A percentile compares a stretch with the other conserved stretches of the same genome.
Evolutionary conservation across 371 early-diverging fungal species (phyloP).

Genomic region (Vavraia culicis): DNA sequence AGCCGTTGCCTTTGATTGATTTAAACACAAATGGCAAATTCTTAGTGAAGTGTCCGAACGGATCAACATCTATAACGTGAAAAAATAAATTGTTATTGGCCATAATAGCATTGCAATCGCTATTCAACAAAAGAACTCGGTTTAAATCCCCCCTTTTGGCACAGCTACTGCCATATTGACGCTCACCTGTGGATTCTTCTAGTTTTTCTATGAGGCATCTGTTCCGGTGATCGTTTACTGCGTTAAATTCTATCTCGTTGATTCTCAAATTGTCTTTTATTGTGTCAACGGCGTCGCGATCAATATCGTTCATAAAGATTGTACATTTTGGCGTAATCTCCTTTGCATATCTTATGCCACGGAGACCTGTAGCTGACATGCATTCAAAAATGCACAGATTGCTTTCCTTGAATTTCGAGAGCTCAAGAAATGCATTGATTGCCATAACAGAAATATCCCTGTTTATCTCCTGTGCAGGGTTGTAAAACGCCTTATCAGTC

Average conservation of each 20-base stretch:
- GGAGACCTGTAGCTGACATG: slow-evolving; percentile 83
- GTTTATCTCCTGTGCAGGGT: slow-evolving; percentile 87
- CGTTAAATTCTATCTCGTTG: slow-evolving; percentile 47
- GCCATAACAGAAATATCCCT: slow-evolving; percentile 53
- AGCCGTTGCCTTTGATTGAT: slow-evolving; percentile 75
- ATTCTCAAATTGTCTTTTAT: slow-evolving; percentile 64
- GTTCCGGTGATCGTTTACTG: slow-evolving; percentile 50
- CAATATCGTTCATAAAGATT: slow-evolving; percentile 78
- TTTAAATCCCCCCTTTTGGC: background rate
- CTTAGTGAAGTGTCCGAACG: slow-evolving; percentile 74
- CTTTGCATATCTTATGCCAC: slow-evolving; percentile 87
- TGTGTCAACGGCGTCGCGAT: slow-evolving; percentile 60
- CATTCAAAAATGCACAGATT: slow-evolving; percentile 72
- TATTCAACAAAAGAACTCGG: slow-evolving; percentile 27
- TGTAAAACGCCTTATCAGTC: slow-evolving; percentile 62
- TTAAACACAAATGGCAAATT: slow-evolving; percentile 65
- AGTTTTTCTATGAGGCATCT: slow-evolving; percentile 50
- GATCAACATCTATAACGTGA: slow-evolving; percentile 55
- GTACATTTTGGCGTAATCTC: slow-evolving; percentile 57
- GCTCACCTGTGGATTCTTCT: too few relatives aligned
- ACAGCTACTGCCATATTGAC: slow-evolving; percentile 1
- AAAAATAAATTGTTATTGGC: slow-evolving; percentile 21
- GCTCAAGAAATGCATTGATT: slow-evolving; percentile 29
- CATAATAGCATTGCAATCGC: slow-evolving; percentile 42
- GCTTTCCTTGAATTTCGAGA: slow-evolving; percentile 16